Conservation (phyloP, 495 filamentous ascomycete species). For the Penicillium arizonense region DNA sequence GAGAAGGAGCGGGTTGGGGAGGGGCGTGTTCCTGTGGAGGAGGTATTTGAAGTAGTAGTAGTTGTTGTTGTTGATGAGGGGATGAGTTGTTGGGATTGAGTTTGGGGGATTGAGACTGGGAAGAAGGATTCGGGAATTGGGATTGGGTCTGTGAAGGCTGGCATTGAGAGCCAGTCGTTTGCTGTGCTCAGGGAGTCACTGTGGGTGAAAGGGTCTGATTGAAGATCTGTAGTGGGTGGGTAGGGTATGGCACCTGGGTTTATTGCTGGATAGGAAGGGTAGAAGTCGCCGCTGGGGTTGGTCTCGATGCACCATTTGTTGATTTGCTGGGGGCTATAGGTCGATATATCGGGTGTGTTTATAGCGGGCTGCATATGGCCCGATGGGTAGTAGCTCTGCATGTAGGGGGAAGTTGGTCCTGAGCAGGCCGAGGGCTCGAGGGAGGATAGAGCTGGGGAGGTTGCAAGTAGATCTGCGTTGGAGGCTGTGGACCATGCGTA, state of each 20-base stretch:
- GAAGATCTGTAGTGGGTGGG: constrained; percentile 4
- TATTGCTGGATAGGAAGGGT: constrained; percentile 7
- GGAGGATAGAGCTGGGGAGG: constrained; percentile 3
- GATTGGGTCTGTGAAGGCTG: constrained; percentile 2
- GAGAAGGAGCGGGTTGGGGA: constrained; percentile 21
- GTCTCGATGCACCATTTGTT: constrained; percentile 25
- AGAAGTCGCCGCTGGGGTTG: constrained; percentile 8
- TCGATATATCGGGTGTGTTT: background rate
- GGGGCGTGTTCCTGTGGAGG: constrained; percentile 11
- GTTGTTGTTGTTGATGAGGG: background rate
- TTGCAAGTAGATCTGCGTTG: constrained; percentile 12
- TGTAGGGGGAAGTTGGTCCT: constrained; percentile 15
- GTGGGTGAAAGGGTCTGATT: constrained; percentile 10
- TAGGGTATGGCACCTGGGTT: constrained; percentile 12
- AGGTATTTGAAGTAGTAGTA: constrained; percentile 4
- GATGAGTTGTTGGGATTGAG: background rate
- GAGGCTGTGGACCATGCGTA: constrained; percentile 25
- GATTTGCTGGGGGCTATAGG: constrained; percentile 21
- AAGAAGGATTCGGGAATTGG: constrained; percentile 14
- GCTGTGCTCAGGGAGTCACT: constrained; percentile 8
- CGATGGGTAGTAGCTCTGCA: constrained; percentile 16
- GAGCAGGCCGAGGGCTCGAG: constrained; percentile 4
- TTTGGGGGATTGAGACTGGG: background rate
- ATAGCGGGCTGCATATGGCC: background rate
- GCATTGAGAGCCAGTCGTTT: constrained; percentile 14